These are phyloP conservation scores for Candida dendrica DNA, from an alignment of 805 yeast genomes.

Conservation along the genomic window DNA sequence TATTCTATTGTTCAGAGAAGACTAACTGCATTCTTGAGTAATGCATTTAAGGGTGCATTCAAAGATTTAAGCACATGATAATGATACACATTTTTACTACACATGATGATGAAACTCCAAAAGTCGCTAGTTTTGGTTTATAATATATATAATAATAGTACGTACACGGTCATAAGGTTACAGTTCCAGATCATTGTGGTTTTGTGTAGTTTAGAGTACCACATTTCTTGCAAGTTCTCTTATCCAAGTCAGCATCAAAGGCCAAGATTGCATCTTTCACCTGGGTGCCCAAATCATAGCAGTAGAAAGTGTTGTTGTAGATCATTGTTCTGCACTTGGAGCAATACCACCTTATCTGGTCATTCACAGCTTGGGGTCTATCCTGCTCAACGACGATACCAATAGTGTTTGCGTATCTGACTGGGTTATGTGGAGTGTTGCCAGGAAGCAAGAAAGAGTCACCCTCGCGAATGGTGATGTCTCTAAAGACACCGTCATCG, in stretches of 20 bases:
- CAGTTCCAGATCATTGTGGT: slow-evolving; percentile 30
- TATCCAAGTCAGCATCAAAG: slow-evolving; percentile 55
- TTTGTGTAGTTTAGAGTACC: slow-evolving; percentile 66
- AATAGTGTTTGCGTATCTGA: slow-evolving; percentile 75
- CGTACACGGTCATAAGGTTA: neutral
- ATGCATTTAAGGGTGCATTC: slow-evolving; percentile 43
- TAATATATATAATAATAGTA: neutral
- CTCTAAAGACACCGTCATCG: slow-evolving; percentile 68
- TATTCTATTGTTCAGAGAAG: slow-evolving; percentile 64
- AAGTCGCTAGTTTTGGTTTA: neutral
- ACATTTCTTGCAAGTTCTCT: slow-evolving; percentile 69
- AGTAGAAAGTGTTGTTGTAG: slow-evolving; percentile 64
- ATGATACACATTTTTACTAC: too few relatives aligned
- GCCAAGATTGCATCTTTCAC: slow-evolving; percentile 73
- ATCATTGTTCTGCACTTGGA: slow-evolving; percentile 56
- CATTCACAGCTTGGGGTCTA: slow-evolving; percentile 65
- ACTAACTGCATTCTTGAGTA: slow-evolving; percentile 58
- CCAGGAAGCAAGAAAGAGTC: slow-evolving; percentile 84
- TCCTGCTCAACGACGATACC: slow-evolving; percentile 93
- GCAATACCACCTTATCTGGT: slow-evolving; percentile 86
- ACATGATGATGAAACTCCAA: neutral
- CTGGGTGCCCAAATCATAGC: slow-evolving; percentile 82
- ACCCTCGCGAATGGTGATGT: slow-evolving; percentile 72
- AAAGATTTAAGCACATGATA: slow-evolving; percentile 8
- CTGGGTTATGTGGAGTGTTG: slow-evolving; percentile 85